Percentiles rank a stretch among this genome's conserved stretches.
phyloP scores from a whole-genome alignment of 1,139 yeast species.

The Candida glucosophila region DNA sequence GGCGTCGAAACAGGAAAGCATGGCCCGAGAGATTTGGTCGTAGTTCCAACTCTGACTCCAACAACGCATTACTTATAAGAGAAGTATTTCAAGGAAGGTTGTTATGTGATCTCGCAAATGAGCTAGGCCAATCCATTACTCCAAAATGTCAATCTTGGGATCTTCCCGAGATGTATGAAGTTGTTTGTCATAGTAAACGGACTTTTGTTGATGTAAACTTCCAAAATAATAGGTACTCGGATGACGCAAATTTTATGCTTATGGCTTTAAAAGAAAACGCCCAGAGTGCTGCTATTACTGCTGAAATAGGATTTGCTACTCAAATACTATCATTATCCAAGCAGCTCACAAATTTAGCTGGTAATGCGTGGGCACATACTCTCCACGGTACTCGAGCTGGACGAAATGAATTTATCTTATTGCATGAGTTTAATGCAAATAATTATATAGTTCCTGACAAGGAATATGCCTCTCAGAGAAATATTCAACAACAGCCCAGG shows the following conservation, averaged over 20 bases:
- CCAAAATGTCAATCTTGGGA: slow-evolving; percentile 94
- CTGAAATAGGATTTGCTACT: slow-evolving; percentile 69
- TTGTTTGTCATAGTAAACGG: slow-evolving; percentile 57
- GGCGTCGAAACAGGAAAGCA: slow-evolving; percentile 64
- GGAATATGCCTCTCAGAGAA: slow-evolving; percentile 45
- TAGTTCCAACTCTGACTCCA: slow-evolving; percentile 26
- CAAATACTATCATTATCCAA: slow-evolving; percentile 86
- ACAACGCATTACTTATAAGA: slow-evolving; percentile 47
- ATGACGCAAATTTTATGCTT: slow-evolving; percentile 58
- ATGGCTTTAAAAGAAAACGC: slow-evolving; percentile 69
- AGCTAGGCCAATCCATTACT: slow-evolving; percentile 89
- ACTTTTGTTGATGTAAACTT: slow-evolving; percentile 66
- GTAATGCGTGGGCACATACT: slow-evolving; percentile 96
- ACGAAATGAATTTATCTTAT: slow-evolving; percentile 84
- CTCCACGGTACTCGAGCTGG: slow-evolving; percentile 97
- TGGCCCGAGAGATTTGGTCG: slow-evolving; percentile 74
- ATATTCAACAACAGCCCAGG: slow-evolving; percentile 35
- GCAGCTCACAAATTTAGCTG: slow-evolving; percentile 89
- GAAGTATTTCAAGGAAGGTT: slow-evolving; percentile 82
- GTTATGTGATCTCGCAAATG: slow-evolving; percentile 87
- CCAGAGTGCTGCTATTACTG: slow-evolving; percentile 59
- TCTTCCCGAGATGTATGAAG: slow-evolving; percentile 79
- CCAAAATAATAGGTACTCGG: slow-evolving; percentile 55
- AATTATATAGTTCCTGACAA: slow-evolving; percentile 88
- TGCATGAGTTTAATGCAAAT: slow-evolving; percentile 83